Base-by-base conservation (phyloP, 345 rosid species). In the Sisymbrium irio region DNA sequence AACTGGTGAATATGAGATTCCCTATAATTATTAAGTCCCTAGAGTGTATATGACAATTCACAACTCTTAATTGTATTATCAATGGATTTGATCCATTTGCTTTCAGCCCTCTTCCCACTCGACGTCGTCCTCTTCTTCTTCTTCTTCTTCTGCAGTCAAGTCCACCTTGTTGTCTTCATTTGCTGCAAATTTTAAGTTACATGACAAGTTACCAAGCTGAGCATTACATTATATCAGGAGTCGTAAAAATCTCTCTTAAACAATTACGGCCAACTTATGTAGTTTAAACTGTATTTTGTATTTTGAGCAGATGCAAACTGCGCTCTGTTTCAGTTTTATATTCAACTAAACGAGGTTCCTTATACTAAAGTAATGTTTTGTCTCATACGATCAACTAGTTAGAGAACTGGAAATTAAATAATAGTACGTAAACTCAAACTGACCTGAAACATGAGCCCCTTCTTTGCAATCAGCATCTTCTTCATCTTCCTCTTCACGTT, bases 51-150 rank as follows among this genome's bases (percentile, higher is more conserved):
- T 60, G n/a, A 60, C 18, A 20, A 4, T 60, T 59, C 11, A 60
- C 47, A 20, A 1, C 35, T 3, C 15, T 28, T 28, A 55, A 30
- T 55, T 55, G 9, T 20, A 9, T 13, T 6, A 65, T 68, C 33
- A 30, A 56, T 57, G 56, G 22, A 6, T 20, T 50, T 49, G 15
- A 39, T 13, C 57, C 33, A 51, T 51, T 25, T 61, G 32, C 42
- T 28, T 25, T 87, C 71, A 89, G 45, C 83, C 92, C 85, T 92
- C 94, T 85, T 88, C 87, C 93, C 98, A 90, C 41, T 83, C 91
- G 18, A 87, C 93, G 0, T 85, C 91, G 0, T 85, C 92, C 14
- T 86, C 93, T 9, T 85, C 92, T 50, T 22, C 25, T 22, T 22
- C 25, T 1, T 85, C 89, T 0, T 88, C 93, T 81, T 86, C 87